A percentile compares a stretch with the other conserved stretches of the same genome.
Evolutionary conservation across 1,284 basidiomycete species (phyloP).

Genomic region (Ceratobasidium sp.): DNA sequence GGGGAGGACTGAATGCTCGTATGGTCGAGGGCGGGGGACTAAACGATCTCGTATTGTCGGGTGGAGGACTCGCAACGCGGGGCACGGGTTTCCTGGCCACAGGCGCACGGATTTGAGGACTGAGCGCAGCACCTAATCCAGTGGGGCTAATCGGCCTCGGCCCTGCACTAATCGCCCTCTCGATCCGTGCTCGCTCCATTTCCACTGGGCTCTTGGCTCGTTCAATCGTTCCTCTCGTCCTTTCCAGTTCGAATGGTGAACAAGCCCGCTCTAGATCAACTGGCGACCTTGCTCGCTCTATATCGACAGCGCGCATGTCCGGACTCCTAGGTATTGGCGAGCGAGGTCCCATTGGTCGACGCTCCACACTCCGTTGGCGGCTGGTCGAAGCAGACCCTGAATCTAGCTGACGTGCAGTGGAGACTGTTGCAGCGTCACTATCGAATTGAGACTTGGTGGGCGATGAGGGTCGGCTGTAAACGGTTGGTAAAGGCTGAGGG

Average conservation of each 20-base stretch:
- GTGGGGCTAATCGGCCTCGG: conserved; percentile 31
- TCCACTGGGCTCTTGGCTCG: conserved; percentile 35
- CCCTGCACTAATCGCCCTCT: conserved; percentile 18
- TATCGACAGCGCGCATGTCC: conserved; percentile 27
- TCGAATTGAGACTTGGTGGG: conserved; percentile 31
- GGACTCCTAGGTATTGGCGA: conserved; percentile 62
- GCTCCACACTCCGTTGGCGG: conserved; percentile 52
- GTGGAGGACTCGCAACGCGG: conserved; percentile 20
- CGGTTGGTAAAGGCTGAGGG: conserved; percentile 25
- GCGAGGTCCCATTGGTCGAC: conserved; percentile 72
- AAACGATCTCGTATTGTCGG: neutral
- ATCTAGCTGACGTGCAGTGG: conserved; percentile 33
- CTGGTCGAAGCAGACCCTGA: neutral
- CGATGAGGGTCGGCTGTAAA: conserved; percentile 30
- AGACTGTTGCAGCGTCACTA: conserved; percentile 34
- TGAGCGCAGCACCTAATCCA: conserved; percentile 24
- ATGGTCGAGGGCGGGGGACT: neutral
- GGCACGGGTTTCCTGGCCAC: conserved; percentile 37
- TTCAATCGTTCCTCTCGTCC: conserved; percentile 14
- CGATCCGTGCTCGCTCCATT: conserved; percentile 30
- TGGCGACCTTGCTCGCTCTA: conserved; percentile 22
- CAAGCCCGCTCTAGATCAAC: conserved; percentile 25
- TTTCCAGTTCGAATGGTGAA: conserved; percentile 1
- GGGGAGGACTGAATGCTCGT: conserved; percentile 24
- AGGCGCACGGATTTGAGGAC: conserved; percentile 35